phyloP scores from a whole-genome alignment of 768 basidiomycete genomes.

The Lentinula boryana region DNA sequence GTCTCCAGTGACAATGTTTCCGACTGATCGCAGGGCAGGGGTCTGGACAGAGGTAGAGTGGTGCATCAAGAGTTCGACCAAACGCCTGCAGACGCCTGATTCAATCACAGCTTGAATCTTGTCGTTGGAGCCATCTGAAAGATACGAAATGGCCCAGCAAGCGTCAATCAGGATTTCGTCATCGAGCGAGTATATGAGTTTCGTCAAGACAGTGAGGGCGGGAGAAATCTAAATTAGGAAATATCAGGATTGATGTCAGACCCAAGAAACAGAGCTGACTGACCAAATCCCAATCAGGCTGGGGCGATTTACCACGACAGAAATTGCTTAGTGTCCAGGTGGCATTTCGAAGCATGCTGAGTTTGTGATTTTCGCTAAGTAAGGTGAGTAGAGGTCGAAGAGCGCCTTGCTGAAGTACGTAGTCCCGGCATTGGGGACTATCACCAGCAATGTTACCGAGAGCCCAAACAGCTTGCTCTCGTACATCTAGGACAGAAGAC shows the following conservation, averaged over 20 bases:
- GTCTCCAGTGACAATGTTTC: slow-evolving; percentile 99
- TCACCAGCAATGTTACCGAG: slow-evolving; percentile 99
- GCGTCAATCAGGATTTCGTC: slow-evolving; percentile 99
- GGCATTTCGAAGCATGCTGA: slow-evolving; percentile 97
- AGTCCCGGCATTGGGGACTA: slow-evolving; percentile 95
- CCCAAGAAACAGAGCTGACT: slow-evolving; percentile 20
- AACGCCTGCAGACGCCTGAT: slow-evolving; percentile 93
- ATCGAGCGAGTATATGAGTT: slow-evolving; percentile 97
- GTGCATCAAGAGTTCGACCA: slow-evolving; percentile 96
- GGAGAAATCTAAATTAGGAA: slow-evolving; percentile 76
- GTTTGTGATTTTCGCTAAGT: slow-evolving; percentile 94
- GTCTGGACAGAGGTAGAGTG: slow-evolving; percentile 95
- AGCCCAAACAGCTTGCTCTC: slow-evolving; percentile 99
- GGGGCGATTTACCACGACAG: slow-evolving; percentile 95
- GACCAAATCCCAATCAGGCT: slow-evolving; percentile 97
- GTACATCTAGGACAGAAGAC: slow-evolving; percentile 91
- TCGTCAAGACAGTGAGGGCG: slow-evolving; percentile 92
- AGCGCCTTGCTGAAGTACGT: slow-evolving; percentile 91
- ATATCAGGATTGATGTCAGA: slow-evolving; percentile 13
- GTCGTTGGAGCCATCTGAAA: slow-evolving; percentile 98
- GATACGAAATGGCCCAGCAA: slow-evolving; percentile 99
- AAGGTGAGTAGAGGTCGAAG: slow-evolving; percentile 86
- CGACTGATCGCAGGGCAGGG: slow-evolving; percentile 95
- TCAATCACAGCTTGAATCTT: slow-evolving; percentile 99
- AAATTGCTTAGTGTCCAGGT: slow-evolving; percentile 99